A percentile compares a stretch with the other conserved stretches of the same genome.
phyloP scores from a whole-genome alignment of 257 asterid genomes.

The Salvia hispanica region DNA sequence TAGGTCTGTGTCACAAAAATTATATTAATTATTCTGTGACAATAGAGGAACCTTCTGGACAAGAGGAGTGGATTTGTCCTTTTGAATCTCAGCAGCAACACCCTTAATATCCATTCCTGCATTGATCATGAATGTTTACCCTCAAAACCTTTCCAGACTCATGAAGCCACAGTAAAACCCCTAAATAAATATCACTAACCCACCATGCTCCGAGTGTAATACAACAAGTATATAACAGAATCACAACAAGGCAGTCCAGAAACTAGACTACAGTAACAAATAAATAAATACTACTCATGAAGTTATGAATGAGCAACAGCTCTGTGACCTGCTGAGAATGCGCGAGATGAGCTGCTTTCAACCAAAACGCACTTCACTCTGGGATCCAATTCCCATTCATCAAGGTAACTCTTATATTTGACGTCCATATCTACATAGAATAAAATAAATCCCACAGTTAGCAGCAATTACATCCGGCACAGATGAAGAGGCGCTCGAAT shows the following conservation, averaged over 20 bases:
- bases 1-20: slow-evolving; percentile 24
- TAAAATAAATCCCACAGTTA: slow-evolving; percentile 24
- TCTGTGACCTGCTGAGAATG: slow-evolving; percentile 89
- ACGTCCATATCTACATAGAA: slow-evolving; percentile 81
- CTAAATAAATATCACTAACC: slow-evolving; percentile 24
- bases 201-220: slow-evolving; percentile 11
- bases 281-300: not conserved
- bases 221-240: not conserved
- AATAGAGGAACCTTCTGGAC: slow-evolving; percentile 71
- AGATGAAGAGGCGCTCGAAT: not conserved
- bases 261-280: slow-evolving; percentile 16
- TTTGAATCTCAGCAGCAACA: slow-evolving; percentile 88
- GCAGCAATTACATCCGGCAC: not conserved
- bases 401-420: slow-evolving; percentile 74
- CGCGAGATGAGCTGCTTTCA: slow-evolving; percentile 84
- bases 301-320: not conserved
- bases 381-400: slow-evolving; percentile 90
- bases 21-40: slow-evolving; percentile 35
- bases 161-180: slow-evolving; percentile 12
- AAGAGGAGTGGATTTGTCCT: slow-evolving; percentile 82
- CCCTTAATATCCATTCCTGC: slow-evolving; percentile 99
- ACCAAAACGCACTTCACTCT: slow-evolving; percentile 89
- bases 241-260: not conserved
- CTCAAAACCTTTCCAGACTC: slow-evolving; percentile 44
- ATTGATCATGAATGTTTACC: slow-evolving; percentile 54